A percentile compares a stretch with the other conserved stretches of the same genome.
These are phyloP conservation scores for Tolypocladium endophyticum DNA, from an alignment of 2,329 filamentous ascomycete species.

Conservation along the genomic window DNA sequence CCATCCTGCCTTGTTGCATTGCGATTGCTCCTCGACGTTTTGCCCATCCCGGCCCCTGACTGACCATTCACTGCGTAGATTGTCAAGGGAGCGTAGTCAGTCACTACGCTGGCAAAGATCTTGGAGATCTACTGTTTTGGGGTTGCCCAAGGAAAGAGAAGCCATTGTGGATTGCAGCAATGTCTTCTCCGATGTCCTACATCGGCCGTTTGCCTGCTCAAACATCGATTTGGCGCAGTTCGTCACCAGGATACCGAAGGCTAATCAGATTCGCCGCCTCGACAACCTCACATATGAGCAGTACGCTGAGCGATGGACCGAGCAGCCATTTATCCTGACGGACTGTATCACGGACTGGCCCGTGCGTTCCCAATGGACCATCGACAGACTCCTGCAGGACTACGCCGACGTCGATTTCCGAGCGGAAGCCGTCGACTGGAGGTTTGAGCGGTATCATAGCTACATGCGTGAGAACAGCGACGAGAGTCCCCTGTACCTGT, in stretches of 20 bases:
- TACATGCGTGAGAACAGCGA: constrained; percentile 76
- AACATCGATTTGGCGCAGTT: constrained; percentile 60
- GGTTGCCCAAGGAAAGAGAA: constrained; percentile 37
- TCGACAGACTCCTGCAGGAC: constrained; percentile 51
- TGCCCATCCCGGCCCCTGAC: not conserved
- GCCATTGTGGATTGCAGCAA: constrained; percentile 59
- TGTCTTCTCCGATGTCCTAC: constrained; percentile 82
- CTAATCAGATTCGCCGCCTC: constrained; percentile 65
- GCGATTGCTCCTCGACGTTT: not conserved
- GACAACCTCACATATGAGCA: constrained; percentile 58
- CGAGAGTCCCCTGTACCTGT: constrained; percentile 86
- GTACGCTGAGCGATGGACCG: constrained; percentile 66
- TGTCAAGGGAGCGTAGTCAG: constrained; percentile 18
- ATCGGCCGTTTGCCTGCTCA: constrained; percentile 83
- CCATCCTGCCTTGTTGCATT: not conserved
- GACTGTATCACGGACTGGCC: constrained; percentile 75
- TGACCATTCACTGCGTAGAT: constrained; percentile 12
- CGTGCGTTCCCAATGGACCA: constrained; percentile 62
- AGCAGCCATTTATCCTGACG: constrained; percentile 79
- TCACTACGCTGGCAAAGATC: constrained; percentile 59
- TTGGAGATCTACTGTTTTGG: constrained; percentile 73
- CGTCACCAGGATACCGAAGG: constrained; percentile 56
- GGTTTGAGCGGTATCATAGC: constrained; percentile 63
- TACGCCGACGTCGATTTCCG: constrained; percentile 64
- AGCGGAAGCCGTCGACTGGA: constrained; percentile 91